Percentiles rank a stretch among this genome's conserved stretches.
Evolutionary conservation across 2,329 filamentous ascomycete species (phyloP).

Genomic region (Zarea fungicola): DNA sequence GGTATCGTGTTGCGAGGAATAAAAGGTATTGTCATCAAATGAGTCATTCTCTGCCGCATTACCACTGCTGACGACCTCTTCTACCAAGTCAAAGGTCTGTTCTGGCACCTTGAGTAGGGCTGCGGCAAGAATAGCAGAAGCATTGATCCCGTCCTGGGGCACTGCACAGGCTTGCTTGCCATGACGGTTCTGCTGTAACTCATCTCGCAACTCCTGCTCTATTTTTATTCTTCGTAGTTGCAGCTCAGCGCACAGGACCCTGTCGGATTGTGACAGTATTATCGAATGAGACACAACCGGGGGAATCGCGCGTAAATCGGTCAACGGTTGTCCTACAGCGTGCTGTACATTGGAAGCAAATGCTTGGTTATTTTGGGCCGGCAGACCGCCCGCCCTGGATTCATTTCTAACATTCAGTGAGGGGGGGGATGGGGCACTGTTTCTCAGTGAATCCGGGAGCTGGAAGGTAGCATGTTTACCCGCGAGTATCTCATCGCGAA

Average conservation of each 20-base stretch:
- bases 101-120: conserved; percentile 68
- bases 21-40: conserved; percentile 90
- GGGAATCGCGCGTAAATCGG: background rate
- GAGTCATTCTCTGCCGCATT: conserved; percentile 68
- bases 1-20: conserved; percentile 90
- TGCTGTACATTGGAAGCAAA: conserved; percentile 34
- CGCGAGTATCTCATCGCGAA: conserved; percentile 75
- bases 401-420: conserved; percentile 1
- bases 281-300: conserved; percentile 54
- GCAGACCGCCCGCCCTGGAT: background rate
- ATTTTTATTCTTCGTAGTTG: conserved; percentile 74
- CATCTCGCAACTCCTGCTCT: conserved; percentile 71
- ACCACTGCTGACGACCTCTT: conserved; percentile 44
- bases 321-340: background rate
- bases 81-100: conserved; percentile 55
- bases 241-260: conserved; percentile 75
- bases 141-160: conserved; percentile 60
- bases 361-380: conserved; percentile 27
- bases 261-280: conserved; percentile 79
- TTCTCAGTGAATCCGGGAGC: conserved; percentile 29
- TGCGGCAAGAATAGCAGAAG: conserved; percentile 66
- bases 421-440: background rate
- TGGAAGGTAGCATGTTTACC: conserved; percentile 66
- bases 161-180: conserved; percentile 44
- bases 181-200: conserved; percentile 59